phyloP scores from a whole-genome alignment of 345 rosid species.

The Populus davidiana region DNA sequence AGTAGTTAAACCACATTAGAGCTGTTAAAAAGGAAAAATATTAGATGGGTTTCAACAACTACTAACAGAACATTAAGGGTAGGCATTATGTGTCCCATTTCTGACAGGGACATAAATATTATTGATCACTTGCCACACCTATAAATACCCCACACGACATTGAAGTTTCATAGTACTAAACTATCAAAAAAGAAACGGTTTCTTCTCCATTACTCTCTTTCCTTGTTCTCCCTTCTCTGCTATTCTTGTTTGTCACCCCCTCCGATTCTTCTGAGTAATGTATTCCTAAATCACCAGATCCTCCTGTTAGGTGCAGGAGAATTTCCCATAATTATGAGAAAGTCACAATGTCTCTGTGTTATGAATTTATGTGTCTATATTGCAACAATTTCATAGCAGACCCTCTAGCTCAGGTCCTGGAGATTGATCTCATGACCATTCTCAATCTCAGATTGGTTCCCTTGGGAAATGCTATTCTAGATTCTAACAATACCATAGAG shows the following conservation, averaged over 20 bases:
- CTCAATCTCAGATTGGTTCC: conserved; percentile 51
- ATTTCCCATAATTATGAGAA: neutral
- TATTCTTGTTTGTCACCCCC: conserved; percentile 12
- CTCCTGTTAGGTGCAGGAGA: neutral
- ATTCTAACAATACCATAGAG: conserved; percentile 22
- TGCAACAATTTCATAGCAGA: conserved; percentile 40
- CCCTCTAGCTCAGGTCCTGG: conserved; percentile 26
- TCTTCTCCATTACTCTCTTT: conserved; percentile 1
- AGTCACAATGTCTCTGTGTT: conserved; percentile 29
- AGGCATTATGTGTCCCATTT: neutral
- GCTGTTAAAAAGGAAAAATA: neutral
- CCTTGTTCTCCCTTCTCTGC: conserved; percentile 11
- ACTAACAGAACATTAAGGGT: neutral
- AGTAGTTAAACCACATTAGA: neutral
- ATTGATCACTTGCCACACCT: neutral
- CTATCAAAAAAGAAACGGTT: conserved; percentile 17
- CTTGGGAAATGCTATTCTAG: conserved; percentile 43
- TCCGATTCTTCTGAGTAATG: neutral
- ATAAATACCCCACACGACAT: neutral
- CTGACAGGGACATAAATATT: neutral
- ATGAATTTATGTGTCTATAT: conserved; percentile 48
- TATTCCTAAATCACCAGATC: neutral
- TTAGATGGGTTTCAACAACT: neutral
- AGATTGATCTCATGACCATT: conserved; percentile 31
- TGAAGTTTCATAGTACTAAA: neutral